A percentile compares a stretch with the other conserved stretches of the same genome.
Conservation (phyloP, 106 monocot species). For the Allium fistulosum region DNA sequence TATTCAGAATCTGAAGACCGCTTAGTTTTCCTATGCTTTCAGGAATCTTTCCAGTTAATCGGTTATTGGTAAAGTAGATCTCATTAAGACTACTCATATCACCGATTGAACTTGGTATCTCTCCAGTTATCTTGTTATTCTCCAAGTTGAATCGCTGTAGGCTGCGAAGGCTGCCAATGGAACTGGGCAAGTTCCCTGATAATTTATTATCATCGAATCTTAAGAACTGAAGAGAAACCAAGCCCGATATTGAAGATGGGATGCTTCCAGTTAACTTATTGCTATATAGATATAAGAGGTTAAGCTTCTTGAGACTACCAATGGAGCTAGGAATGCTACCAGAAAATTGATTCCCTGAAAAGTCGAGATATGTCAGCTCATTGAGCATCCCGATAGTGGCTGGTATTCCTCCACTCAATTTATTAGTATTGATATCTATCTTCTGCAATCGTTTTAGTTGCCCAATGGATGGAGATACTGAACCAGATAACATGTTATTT, state of each 20-base stretch:
- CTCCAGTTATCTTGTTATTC: constrained; percentile 21
- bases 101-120: constrained; percentile 21
- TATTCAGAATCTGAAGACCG: constrained; percentile 15
- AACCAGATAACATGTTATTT: constrained; percentile 14
- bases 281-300: constrained; percentile 7
- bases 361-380: neutral
- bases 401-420: neutral
- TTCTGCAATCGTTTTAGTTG: constrained; percentile 4
- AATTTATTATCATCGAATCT: constrained; percentile 14
- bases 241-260: constrained; percentile 20
- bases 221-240: constrained; percentile 26
- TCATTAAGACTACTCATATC: constrained; percentile 6
- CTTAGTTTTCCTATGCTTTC: constrained; percentile 12
- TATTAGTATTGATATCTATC: constrained; percentile 10
- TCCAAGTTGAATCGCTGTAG: constrained; percentile 7
- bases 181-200: constrained; percentile 15
- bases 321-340: constrained; percentile 1
- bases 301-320: neutral
- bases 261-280: constrained; percentile 19
- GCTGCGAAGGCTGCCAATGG: constrained; percentile 16
- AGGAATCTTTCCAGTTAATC: constrained; percentile 23
- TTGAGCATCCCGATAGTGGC: neutral
- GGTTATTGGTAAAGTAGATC: constrained; percentile 19
- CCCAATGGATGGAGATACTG: constrained; percentile 15
- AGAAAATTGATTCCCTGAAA: neutral